Base-by-base conservation (phyloP, 495 filamentous ascomycete genomes). In the Melanomma pulvis-pyrius region DNA sequence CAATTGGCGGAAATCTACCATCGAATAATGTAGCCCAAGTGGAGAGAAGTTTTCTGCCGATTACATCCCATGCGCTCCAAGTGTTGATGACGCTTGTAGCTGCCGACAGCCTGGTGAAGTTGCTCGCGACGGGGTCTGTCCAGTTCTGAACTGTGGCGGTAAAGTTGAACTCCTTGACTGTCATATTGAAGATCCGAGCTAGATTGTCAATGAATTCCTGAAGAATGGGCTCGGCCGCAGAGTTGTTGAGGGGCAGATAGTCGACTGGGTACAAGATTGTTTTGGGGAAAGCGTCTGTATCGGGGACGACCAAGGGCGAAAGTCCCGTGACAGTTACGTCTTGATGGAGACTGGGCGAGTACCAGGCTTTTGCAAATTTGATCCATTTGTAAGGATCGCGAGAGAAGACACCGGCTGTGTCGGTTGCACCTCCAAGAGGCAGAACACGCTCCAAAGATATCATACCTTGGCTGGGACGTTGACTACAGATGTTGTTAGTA, bases 151-250 rank as follows among this genome's bases (percentile, higher is more conserved):
- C 67, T 0, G 74, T 72, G 21, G 66, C 73, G 19, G 72, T 71
- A 32, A 76, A 71, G 57, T 75, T 75, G 65, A 74, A 67, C 47
- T 68, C 57, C 22, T 52, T 69, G 26, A 72, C 62, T 15, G 56
- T 69, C 71, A 72, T 74, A n/a, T 56, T 61, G 59, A 74, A 74
- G 19, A 74, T 52, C 8, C 69, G 19, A 0, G 59, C 74, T 30
- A 85, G 80, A 41, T 82, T 82, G 49, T 79, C 69, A 51, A 80
- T 76, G 59, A 77, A 77, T 1, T 61, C 67, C 49, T 79, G 71
- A 0, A 79, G 67, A 6, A 77, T 67, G 8, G 69, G 65, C 30
- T 78, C 73, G 9, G 77, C 77, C 2, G 74, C 74, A 0, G 74
- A 71, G 57, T 78, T 78, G 64, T 65, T 73, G 7, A 79, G 67